Percentiles rank a stretch among this genome's conserved stretches.
These are phyloP conservation scores for Fusarium paranaense DNA, from an alignment of 2,329 filamentous ascomycete genomes.

Conservation along the genomic window DNA sequence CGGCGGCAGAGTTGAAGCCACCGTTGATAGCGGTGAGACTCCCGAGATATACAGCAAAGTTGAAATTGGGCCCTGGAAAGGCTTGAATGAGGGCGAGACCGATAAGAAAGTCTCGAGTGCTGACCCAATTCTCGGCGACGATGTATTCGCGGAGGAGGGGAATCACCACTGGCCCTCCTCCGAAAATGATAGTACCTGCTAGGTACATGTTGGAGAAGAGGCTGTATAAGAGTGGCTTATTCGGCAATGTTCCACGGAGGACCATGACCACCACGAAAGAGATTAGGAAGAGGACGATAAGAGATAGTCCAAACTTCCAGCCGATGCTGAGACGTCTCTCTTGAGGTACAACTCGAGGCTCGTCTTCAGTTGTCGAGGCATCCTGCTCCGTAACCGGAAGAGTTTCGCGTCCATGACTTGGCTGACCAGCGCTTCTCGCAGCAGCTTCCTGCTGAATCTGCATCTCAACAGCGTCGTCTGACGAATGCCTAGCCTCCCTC, in stretches of 20 bases:
- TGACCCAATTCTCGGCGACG: conserved; percentile 77
- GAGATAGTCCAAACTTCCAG: conserved; percentile 56
- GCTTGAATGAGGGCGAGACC: conserved; percentile 78
- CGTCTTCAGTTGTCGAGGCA: conserved; percentile 45
- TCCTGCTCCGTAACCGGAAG: not conserved
- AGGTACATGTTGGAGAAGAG: conserved; percentile 81
- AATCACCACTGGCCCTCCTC: conserved; percentile 74
- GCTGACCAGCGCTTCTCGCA: not conserved
- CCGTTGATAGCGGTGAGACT: conserved; percentile 58
- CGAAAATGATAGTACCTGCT: conserved; percentile 76
- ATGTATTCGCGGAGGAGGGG: conserved; percentile 72
- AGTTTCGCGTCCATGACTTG: not conserved
- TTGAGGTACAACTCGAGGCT: conserved; percentile 47
- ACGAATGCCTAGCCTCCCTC: not conserved
- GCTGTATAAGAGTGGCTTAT: conserved; percentile 61
- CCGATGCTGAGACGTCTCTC: conserved; percentile 54
- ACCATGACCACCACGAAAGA: conserved; percentile 69
- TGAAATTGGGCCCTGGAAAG: conserved; percentile 65
- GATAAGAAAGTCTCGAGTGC: conserved; percentile 76
- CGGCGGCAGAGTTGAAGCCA: conserved; percentile 53
- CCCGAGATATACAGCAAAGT: conserved; percentile 70
- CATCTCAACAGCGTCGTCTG: conserved; percentile 6
- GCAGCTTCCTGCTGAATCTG: not conserved
- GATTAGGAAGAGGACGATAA: conserved; percentile 63
- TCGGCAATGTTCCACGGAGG: conserved; percentile 54